Conservation (phyloP, 2,329 filamentous ascomycete genomes). For the Alternaria conjuncta region DNA sequence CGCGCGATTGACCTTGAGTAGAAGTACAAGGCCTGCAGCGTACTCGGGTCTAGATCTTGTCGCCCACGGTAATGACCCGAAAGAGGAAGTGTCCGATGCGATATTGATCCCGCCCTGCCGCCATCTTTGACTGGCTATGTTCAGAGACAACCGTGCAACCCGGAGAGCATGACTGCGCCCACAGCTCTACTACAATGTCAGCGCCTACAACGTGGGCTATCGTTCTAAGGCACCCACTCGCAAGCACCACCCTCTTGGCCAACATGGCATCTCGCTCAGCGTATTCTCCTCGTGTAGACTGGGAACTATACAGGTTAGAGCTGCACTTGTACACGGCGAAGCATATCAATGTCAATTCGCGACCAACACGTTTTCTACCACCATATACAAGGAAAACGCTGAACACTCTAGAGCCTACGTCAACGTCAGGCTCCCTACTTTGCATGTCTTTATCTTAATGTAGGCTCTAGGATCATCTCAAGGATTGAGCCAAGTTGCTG, state of each 20-base stretch:
- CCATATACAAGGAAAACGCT: background rate
- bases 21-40: background rate
- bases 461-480: background rate
- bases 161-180: background rate
- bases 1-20: background rate
- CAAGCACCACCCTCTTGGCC: background rate
- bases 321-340: background rate
- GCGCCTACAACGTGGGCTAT: background rate
- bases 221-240: background rate
- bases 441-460: too few species aligned
- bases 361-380: background rate
- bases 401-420: too few species aligned
- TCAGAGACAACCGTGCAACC: background rate
- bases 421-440: too few species aligned
- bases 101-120: background rate
- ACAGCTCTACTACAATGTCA: background rate
- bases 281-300: background rate
- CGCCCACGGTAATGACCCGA: background rate
- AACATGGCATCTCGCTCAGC: background rate
- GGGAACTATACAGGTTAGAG: background rate
- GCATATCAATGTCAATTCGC: background rate
- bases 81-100: background rate
- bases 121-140: background rate
- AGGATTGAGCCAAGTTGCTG: background rate
- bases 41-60: background rate